Conservation (phyloP, 2,329 filamentous ascomycete species). For the Cladosporium sp. region DNA sequence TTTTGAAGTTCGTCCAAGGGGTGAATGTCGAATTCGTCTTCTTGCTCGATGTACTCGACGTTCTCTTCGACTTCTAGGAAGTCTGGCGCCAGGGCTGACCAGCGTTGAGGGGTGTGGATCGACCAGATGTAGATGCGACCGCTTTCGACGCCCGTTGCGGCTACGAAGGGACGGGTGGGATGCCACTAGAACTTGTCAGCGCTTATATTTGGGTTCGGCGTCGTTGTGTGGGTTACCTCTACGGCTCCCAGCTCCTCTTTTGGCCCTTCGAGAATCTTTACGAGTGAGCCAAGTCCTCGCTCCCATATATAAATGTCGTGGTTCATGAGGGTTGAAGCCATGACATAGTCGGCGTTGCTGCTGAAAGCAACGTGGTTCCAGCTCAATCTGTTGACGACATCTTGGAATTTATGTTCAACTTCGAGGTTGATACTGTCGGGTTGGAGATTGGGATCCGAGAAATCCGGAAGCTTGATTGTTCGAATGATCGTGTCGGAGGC, state of each 20-base stretch:
- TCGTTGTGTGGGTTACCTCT: constrained; percentile 42
- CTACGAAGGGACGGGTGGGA: constrained; percentile 77
- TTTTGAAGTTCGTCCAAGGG: constrained; percentile 92
- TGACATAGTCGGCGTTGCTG: constrained; percentile 89
- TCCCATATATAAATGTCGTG: constrained; percentile 99
- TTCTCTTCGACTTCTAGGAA: constrained; percentile 98
- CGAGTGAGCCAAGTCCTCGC: constrained; percentile 82
- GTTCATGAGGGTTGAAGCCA: constrained; percentile 95
- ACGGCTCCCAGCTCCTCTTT: constrained; percentile 95
- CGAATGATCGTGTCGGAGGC: constrained; percentile 92
- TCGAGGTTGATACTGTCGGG: constrained; percentile 82
- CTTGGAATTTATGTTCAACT: constrained; percentile 96
- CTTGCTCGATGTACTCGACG: constrained; percentile 88
- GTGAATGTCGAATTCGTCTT: constrained; percentile 98
- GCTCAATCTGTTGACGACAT: constrained; percentile 87
- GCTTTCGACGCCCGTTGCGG: constrained; percentile 86
- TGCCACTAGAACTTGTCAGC: constrained; percentile 60
- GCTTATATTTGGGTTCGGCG: not conserved
- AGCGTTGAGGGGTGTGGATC: constrained; percentile 89
- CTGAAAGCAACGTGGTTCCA: constrained; percentile 99
- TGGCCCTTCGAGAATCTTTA: constrained; percentile 93
- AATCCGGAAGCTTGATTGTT: constrained; percentile 82
- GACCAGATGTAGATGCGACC: constrained; percentile 95
- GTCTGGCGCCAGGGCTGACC: constrained; percentile 94
- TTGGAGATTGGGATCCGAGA: constrained; percentile 59